phyloP scores from a whole-genome alignment of 805 yeast species.

The Kuraishia floccosa region DNA sequence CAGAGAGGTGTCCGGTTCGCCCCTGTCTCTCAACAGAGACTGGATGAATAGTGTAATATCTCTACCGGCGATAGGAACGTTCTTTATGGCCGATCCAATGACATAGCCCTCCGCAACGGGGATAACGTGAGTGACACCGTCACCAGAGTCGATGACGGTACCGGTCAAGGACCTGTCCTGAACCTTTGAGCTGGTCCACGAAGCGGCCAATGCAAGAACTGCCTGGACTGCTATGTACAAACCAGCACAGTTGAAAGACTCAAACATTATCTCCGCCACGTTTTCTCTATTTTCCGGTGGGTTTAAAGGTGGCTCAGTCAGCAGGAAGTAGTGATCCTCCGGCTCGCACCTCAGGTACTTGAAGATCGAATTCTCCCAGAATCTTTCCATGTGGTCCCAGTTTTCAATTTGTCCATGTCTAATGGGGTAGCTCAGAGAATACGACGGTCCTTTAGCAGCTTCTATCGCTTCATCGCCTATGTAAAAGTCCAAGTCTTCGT shows the following conservation, averaged over 20 bases:
- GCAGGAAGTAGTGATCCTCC: constrained; percentile 90
- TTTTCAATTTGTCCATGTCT: constrained; percentile 97
- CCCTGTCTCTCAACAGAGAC: constrained; percentile 88
- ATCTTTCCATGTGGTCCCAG: constrained; percentile 99
- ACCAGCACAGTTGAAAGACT: constrained; percentile 97
- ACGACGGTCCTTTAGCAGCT: constrained; percentile 86
- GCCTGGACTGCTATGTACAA: constrained; percentile 98
- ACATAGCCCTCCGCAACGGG: constrained; percentile 99
- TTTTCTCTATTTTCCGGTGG: constrained; percentile 99
- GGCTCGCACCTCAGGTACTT: constrained; percentile 97
- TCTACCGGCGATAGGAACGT: constrained; percentile 97
- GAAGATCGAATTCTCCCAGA: constrained; percentile 96
- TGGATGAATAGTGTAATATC: constrained; percentile 94
- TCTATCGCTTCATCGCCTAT: constrained; percentile 93
- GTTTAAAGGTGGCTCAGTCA: constrained; percentile 97
- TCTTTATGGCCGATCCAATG: constrained; percentile 93
- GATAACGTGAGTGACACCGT: constrained; percentile 97
- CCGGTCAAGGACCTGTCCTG: constrained; percentile 94
- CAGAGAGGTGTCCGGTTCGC: constrained; percentile 86
- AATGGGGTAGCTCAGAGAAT: constrained; percentile 83
- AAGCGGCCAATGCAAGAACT: constrained; percentile 94
- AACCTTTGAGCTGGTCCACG: constrained; percentile 96
- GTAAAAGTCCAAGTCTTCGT: constrained; percentile 87
- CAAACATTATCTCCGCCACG: constrained; percentile 98
- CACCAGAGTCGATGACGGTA: constrained; percentile 97